Evolutionary conservation across 1,284 basidiomycete genomes (phyloP).

Genomic region (Boletus smithii): DNA sequence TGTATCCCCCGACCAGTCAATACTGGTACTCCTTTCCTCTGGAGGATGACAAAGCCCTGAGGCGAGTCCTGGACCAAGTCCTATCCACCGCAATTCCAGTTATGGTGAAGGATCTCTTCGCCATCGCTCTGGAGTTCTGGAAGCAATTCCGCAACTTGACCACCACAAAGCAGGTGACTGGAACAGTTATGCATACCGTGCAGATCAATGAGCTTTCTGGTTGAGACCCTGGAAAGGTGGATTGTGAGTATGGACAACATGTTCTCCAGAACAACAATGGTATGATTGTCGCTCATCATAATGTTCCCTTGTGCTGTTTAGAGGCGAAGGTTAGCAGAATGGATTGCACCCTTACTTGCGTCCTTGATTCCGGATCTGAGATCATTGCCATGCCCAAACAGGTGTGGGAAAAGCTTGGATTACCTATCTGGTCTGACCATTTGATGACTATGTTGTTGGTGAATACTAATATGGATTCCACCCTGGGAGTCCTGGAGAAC

Average conservation of each 20-base stretch:
- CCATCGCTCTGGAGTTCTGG: neutral
- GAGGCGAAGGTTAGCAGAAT: neutral
- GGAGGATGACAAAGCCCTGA: neutral
- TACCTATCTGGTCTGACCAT: too few species aligned
- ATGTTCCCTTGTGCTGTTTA: neutral
- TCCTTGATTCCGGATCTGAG: too few species aligned
- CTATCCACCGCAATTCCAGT: neutral
- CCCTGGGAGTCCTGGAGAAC: neutral
- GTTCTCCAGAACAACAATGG: neutral
- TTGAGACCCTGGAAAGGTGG: rapidly evolving
- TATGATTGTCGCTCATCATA: neutral
- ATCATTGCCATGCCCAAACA: too few species aligned
- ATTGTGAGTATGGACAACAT: neutral
- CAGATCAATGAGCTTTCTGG: neutral
- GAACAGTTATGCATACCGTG: too few species aligned
- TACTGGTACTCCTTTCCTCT: neutral
- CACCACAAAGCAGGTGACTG: neutral
- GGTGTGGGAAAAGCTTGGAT: too few species aligned
- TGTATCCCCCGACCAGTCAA: too few species aligned
- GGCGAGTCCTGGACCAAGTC: neutral
- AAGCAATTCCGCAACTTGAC: neutral
- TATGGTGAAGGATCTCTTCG: neutral
- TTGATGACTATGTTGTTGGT: too few species aligned
- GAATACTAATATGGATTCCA: neutral
- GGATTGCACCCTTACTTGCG: too few species aligned